Evolutionary conservation across 1,139 yeast species (phyloP).

Genomic region (Geotrichum phurueaensis): DNA sequence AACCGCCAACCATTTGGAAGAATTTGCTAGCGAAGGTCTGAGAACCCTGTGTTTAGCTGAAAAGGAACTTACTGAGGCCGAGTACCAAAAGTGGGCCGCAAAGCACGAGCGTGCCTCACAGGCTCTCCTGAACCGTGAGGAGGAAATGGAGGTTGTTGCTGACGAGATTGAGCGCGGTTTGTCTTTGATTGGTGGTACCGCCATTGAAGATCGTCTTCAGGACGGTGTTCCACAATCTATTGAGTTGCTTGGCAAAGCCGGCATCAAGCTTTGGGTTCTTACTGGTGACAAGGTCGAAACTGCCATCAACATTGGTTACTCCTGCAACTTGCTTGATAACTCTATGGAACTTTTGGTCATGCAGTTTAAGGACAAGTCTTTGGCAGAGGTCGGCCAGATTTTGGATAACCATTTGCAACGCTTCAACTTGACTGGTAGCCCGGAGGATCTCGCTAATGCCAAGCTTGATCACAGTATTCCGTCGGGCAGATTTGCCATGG

Average conservation of each 20-base stretch:
- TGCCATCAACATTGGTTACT: conserved; percentile 92
- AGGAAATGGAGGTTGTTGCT: conserved; percentile 62
- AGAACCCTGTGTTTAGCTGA: conserved; percentile 91
- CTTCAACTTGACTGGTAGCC: conserved; percentile 59
- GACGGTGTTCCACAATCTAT: conserved; percentile 93
- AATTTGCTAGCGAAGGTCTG: conserved; percentile 89
- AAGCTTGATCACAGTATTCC: conserved; percentile 77
- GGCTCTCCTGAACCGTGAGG: conserved; percentile 71
- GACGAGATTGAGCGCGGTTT: conserved; percentile 72
- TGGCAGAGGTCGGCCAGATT: conserved; percentile 46
- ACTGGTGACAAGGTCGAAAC: conserved; percentile 97
- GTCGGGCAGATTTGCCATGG: conserved; percentile 65
- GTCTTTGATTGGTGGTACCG: conserved; percentile 82
- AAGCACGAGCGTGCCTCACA: conserved; percentile 66
- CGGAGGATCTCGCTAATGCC: conserved; percentile 50
- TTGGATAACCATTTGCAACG: conserved; percentile 53
- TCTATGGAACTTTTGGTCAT: conserved; percentile 83
- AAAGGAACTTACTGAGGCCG: conserved; percentile 55
- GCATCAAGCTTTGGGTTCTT: conserved; percentile 90
- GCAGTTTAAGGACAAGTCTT: conserved; percentile 36
- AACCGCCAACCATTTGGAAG: conserved; percentile 79
- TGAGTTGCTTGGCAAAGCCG: conserved; percentile 73
- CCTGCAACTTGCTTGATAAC: conserved; percentile 79
- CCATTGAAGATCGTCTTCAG: conserved; percentile 90
- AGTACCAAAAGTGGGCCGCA: conserved; percentile 60